Evolutionary conservation across 176 grass and related monocot species (phyloP).

Genomic region (Carex scoparia): DNA sequence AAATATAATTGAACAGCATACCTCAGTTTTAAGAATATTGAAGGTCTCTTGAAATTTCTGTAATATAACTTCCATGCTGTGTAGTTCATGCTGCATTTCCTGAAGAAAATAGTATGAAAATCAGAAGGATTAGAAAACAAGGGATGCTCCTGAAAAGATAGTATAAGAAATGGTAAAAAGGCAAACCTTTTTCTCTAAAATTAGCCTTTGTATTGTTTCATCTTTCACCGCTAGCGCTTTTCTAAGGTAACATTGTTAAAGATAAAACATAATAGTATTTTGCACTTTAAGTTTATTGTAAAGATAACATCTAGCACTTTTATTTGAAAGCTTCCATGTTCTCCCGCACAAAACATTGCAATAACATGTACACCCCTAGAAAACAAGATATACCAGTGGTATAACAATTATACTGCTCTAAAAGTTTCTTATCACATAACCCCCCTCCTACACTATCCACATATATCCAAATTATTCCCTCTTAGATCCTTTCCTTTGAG

Average conservation of each 20-base stretch:
- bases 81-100: constrained; percentile 54
- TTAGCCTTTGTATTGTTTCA: constrained; percentile 61
- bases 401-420: neutral
- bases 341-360: neutral
- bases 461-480: neutral
- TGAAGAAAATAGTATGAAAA: constrained; percentile 18
- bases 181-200: constrained; percentile 70
- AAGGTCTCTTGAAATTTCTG: constrained; percentile 34
- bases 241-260: constrained; percentile 64
- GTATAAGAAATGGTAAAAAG: neutral
- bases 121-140: neutral
- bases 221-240: constrained; percentile 64
- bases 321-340: neutral
- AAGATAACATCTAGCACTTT: no score
- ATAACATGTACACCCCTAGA: neutral
- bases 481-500: neutral
- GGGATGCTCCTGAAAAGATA: neutral
- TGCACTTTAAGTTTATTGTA: no score
- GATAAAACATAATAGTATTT: constrained; percentile 27
- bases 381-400: neutral
- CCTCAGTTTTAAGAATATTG: constrained; percentile 25
- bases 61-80: constrained; percentile 43
- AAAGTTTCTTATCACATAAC: neutral
- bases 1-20: neutral
- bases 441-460: neutral